Conservation (phyloP, 2,329 filamentous ascomycete genomes). For the Colletotrichum sp. region DNA sequence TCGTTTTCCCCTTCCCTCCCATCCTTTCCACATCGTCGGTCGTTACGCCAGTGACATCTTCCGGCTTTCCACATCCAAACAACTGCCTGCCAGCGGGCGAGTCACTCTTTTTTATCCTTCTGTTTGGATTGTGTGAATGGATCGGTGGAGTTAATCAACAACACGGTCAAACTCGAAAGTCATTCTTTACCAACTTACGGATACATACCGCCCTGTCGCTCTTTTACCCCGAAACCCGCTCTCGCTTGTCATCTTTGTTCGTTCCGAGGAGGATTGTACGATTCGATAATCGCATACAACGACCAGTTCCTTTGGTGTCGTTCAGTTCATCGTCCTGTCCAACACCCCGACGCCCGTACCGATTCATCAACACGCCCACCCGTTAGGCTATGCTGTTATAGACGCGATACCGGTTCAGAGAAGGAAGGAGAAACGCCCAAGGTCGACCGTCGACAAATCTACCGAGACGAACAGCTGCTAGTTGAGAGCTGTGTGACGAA, state of each 20-base stretch:
- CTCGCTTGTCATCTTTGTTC: background rate
- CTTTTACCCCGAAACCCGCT: background rate
- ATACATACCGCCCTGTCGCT: background rate
- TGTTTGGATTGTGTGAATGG: slow-evolving; percentile 26
- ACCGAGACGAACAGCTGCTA: slow-evolving; percentile 2
- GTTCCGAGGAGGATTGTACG: background rate
- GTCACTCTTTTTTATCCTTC: slow-evolving; percentile 54
- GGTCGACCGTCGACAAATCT: background rate
- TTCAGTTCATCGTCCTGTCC: background rate
- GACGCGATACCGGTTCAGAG: background rate
- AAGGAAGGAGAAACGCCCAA: slow-evolving; percentile 12
- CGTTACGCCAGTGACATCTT: slow-evolving; percentile 26
- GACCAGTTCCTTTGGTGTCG: background rate
- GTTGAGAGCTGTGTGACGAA: background rate
- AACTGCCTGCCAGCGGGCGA: slow-evolving; percentile 61
- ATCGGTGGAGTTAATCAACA: background rate
- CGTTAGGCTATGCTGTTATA: slow-evolving; percentile 12
- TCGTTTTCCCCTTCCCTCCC: slow-evolving; percentile 25
- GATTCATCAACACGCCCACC: background rate
- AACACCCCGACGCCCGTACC: background rate
- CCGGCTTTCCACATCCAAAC: slow-evolving; percentile 39
- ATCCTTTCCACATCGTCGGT: slow-evolving; percentile 31
- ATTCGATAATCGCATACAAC: background rate
- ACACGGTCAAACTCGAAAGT: slow-evolving; percentile 29
- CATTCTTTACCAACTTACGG: slow-evolving; percentile 30